phyloP scores from a whole-genome alignment of 148 eudicot genomes.

The Chenopodium formosanum region DNA sequence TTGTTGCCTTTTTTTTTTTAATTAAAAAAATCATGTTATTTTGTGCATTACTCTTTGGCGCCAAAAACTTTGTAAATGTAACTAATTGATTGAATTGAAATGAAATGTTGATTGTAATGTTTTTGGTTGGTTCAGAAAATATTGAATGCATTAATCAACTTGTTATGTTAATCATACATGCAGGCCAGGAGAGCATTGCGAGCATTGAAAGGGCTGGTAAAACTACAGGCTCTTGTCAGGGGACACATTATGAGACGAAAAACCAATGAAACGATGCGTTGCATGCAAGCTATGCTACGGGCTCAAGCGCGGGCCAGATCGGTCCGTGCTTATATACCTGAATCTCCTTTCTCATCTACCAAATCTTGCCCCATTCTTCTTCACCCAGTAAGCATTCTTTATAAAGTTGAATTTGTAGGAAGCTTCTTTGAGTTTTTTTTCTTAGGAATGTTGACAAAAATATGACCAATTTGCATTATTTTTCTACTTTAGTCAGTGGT shows the following conservation, averaged over 20 bases:
- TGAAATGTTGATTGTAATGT: background rate
- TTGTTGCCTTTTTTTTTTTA: background rate
- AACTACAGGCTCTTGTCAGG: conserved; percentile 77
- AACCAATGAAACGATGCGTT: conserved; percentile 50
- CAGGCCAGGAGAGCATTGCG: conserved; percentile 84
- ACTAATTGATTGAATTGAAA: background rate
- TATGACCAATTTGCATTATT: background rate
- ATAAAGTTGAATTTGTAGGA: background rate
- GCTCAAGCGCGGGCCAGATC: conserved; percentile 70
- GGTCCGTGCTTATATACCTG: conserved; percentile 39
- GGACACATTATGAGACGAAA: conserved; percentile 79
- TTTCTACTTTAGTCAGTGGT: conserved; percentile 3
- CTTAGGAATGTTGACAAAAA: conserved; percentile 2
- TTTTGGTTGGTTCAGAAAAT: background rate
- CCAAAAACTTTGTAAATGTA: background rate
- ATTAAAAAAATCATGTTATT: background rate
- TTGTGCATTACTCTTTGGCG: conserved; percentile 15
- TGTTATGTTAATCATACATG: background rate
- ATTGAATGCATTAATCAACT: conserved; percentile 5
- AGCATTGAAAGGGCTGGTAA: conserved; percentile 79
- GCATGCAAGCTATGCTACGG: conserved; percentile 66
- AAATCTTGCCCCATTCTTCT: conserved; percentile 41
- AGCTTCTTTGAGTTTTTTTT: conserved; percentile 1
- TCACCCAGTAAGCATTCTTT: conserved; percentile 41
- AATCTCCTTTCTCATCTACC: conserved; percentile 49